These are phyloP conservation scores for Aspergillus bombycis DNA, from an alignment of 2,329 filamentous ascomycete genomes.

Conservation along the genomic window DNA sequence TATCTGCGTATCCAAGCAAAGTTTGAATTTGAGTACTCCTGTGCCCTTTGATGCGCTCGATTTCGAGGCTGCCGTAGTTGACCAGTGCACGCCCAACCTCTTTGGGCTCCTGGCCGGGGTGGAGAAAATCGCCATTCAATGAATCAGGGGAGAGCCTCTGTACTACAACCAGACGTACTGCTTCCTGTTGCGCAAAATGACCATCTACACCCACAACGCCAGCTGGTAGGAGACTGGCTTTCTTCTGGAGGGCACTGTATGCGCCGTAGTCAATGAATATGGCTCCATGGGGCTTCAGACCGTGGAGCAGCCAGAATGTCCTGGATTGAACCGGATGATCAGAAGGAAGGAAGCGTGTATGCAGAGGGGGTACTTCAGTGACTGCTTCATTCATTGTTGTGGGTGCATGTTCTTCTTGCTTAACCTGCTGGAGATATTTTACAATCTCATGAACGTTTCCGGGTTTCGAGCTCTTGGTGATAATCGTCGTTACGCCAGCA, in stretches of 20 bases:
- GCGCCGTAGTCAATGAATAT: conserved; percentile 93
- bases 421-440: conserved; percentile 71
- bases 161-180: conserved; percentile 82
- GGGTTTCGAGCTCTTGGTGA: conserved; percentile 89
- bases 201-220: conserved; percentile 91
- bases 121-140: conserved; percentile 44
- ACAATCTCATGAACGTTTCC: conserved; percentile 91
- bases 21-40: conserved; percentile 79
- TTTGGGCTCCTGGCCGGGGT: conserved; percentile 48
- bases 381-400: conserved; percentile 19
- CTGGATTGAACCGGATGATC: conserved; percentile 84
- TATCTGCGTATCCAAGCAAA: conserved; percentile 87
- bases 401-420: conserved; percentile 36
- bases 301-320: conserved; percentile 96
- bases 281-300: conserved; percentile 84
- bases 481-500: conserved; percentile 92
- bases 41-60: conserved; percentile 79
- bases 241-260: conserved; percentile 74
- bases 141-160: conserved; percentile 55
- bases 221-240: conserved; percentile 84
- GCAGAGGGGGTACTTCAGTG: conserved; percentile 61
- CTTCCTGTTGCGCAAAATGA: conserved; percentile 87
- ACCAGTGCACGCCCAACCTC: conserved; percentile 90
- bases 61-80: conserved; percentile 88
- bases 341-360: conserved; percentile 91